Base-by-base conservation (phyloP, 1,284 basidiomycete species). In the Microbotryum intermedium region DNA sequence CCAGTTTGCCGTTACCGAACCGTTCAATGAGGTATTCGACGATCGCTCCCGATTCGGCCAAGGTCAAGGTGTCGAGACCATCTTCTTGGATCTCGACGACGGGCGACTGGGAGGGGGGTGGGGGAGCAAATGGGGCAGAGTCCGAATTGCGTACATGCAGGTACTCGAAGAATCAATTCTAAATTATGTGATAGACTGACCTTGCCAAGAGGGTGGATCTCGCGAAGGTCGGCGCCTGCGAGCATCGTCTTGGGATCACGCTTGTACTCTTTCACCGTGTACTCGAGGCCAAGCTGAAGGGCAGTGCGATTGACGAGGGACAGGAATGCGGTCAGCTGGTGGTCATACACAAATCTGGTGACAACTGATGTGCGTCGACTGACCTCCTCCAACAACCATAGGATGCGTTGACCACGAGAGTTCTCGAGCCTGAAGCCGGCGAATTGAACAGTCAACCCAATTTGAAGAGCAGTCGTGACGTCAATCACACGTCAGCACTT, bases 381-480 rank as follows among this genome's bases (percentile, higher is more conserved):
- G n/a, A 64, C 59, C 61, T 67, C 67, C 54, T 70, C 65, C 2
- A 70, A 57, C 0, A 70, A 57, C 69, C 69, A 70, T 4, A 70
- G 43, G 49, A 70, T 59, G n/a, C 69, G 54, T 57, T 70, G 69
- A 1, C 67, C 63, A 21, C 69, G 63, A 29, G 65, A 67, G n/a
- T 70, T 60, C 9, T 70, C 67, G 28, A 70, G 65, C 65, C 65
- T 64, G 49, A 21, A 30, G 23, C 9, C 23, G 20, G 2, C 9
- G 34, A 16, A 26, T 3, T 2, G 39, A 2, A 11, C 7, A 3
- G 34, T 11, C 11, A 1, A 16, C 4, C 11, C 2, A 13, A 13
- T 10, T 11, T 11, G 13, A 16, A 16, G 34, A 39, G 34, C 34
- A 11, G 11, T 16, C 34, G 3, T 39, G 34, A 39, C 34, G 34